phyloP scores from a whole-genome alignment of 1,284 basidiomycete species.

The Farysia itapuensis region DNA sequence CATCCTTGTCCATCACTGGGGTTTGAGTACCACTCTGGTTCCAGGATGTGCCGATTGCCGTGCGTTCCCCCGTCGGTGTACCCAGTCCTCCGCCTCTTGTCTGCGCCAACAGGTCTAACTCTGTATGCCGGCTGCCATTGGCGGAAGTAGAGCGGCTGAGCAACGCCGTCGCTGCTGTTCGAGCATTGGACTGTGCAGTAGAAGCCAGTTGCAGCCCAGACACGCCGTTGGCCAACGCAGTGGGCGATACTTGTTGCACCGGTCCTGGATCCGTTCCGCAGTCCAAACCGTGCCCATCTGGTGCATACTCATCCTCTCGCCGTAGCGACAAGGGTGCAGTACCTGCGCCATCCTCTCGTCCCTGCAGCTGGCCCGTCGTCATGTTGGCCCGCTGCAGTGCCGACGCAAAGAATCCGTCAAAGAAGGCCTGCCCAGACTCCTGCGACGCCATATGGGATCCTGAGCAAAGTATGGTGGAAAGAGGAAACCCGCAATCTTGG shows the following conservation, averaged over 20 bases:
- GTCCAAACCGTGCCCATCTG: slow-evolving; percentile 35
- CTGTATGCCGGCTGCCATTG: slow-evolving; percentile 7
- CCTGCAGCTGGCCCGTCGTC: slow-evolving; percentile 19
- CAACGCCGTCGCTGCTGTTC: slow-evolving; percentile 19
- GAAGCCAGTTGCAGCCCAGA: slow-evolving; percentile 18
- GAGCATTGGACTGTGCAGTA: slow-evolving; percentile 11
- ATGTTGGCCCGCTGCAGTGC: slow-evolving; percentile 35
- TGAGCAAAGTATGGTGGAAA: too few species aligned
- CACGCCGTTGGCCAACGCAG: slow-evolving; percentile 18
- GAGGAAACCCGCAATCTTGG: too few species aligned
- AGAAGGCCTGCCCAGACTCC: slow-evolving; percentile 27
- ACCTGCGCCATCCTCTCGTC: slow-evolving; percentile 3
- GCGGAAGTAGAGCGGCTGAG: slow-evolving; percentile 13
- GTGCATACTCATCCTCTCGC: slow-evolving; percentile 16
- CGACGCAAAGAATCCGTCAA: slow-evolving; percentile 35
- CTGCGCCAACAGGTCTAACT: slow-evolving; percentile 13
- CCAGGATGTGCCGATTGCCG: slow-evolving; percentile 38
- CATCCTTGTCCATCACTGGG: slow-evolving; percentile 55
- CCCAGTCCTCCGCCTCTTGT: slow-evolving; percentile 48
- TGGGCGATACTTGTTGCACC: not conserved
- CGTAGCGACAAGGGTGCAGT: slow-evolving; percentile 5
- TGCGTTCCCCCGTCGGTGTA: slow-evolving; percentile 49
- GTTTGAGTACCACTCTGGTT: slow-evolving; percentile 29
- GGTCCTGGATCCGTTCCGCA: slow-evolving; percentile 38
- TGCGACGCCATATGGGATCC: too few species aligned